These are phyloP conservation scores for Polychaeton citri DNA, from an alignment of 2,329 filamentous ascomycete genomes.

Conservation along the genomic window DNA sequence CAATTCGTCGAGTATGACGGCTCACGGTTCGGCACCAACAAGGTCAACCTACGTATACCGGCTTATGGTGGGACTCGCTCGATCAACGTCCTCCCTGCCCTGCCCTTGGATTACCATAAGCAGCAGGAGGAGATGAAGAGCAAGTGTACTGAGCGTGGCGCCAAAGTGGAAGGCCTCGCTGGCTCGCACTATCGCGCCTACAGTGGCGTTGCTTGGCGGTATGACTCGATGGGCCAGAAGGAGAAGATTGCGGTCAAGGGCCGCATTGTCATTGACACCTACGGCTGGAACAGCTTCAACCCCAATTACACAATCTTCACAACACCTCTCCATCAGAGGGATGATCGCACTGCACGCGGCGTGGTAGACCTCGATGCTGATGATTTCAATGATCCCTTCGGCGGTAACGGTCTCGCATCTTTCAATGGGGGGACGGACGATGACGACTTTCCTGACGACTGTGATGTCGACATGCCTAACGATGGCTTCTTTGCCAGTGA, in stretches of 20 bases:
- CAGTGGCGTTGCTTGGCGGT: constrained; percentile 30
- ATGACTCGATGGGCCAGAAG: constrained; percentile 15
- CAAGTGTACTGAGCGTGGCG: constrained; percentile 32
- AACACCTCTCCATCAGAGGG: constrained; percentile 21
- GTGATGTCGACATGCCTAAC: constrained; percentile 19
- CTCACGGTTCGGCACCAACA: constrained; percentile 22
- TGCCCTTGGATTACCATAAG: constrained; percentile 32
- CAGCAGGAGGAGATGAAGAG: constrained; percentile 25
- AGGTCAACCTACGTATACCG: constrained; percentile 16
- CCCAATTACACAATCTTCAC: constrained; percentile 28
- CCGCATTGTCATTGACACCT: constrained; percentile 39
- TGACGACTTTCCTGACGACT: constrained; percentile 9
- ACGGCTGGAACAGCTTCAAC: constrained; percentile 36
- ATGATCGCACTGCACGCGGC: too few relatives aligned
- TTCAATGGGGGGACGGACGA: constrained; percentile 5
- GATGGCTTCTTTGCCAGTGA: constrained; percentile 19
- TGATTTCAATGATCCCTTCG: constrained; percentile 5
- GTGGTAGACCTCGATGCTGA: too few relatives aligned
- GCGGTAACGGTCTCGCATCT: background rate
- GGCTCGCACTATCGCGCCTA: constrained; percentile 40
- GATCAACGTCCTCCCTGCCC: constrained; percentile 25
- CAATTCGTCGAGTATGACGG: constrained; percentile 25
- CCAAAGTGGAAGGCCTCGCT: constrained; percentile 31
- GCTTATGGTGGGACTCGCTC: constrained; percentile 22
- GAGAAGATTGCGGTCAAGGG: constrained; percentile 34